Base-by-base conservation (phyloP, 1,284 basidiomycete species). In the Grifola frondosa region DNA sequence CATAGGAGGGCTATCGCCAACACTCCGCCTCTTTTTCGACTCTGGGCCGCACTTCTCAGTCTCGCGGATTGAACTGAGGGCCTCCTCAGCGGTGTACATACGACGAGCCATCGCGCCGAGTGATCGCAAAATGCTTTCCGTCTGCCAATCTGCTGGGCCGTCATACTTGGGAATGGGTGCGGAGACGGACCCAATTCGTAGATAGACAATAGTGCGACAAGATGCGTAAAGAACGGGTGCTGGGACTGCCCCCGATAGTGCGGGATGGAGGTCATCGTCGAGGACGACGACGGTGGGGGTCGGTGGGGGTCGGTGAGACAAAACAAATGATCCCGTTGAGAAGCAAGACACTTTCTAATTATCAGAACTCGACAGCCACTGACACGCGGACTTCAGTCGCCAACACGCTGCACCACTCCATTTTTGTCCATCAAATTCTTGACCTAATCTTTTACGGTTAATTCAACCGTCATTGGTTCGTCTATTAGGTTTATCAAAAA, bases 91-190 rank as follows among this genome's bases (percentile, higher is more conserved):
- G 15, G 70, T 69, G 59, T 77, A 76, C 76, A 84, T 80, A 52
- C 83, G 69, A 29, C 72, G 66, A 1, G 75, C 78, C 50, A 86
- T 67, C 12, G 68, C 70, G 22, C 67, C 64, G 46, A 87, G 67
- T 22, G 77, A 77, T 42, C 76, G 73, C 24, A 81, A 62, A 53
- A 87, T 81, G 50, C 70, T 67, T 33, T 84, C 78, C 9, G 78
- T 84, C 58, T 81, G 77, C 80, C 78, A 82, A 63, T 81, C 77
- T 36, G 68, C 53, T 1, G 78, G 78, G 3, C 83, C 83, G 62
- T 80, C 73, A 62, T 83, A 87, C 45, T 71, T 70, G 35, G 81
- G 82, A 48, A 75, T 63, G 29, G 82, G 79, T 6, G 74, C 68
- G 11, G 74, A 43, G 42, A 60, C 43, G 28, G 66, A 58, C 67